Base-by-base conservation (phyloP, 306 rosid genomes). In the Pterocarpus santalinus region DNA sequence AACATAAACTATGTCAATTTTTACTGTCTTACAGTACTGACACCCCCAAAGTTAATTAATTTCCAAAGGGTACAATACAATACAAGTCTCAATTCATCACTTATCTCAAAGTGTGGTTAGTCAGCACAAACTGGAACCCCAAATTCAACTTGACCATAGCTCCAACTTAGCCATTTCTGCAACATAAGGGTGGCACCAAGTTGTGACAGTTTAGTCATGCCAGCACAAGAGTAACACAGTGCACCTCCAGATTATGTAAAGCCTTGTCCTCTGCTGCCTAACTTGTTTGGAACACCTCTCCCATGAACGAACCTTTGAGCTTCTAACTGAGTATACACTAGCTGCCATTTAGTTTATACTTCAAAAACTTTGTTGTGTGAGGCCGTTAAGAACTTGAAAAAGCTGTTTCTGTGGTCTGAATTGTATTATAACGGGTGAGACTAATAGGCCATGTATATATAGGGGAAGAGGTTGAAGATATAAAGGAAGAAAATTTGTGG, bases 161-260 rank as follows among this genome's bases (percentile, higher is more conserved):
- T 69, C 41, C 43, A 33, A 2, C 62, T 43, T 22, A 13, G 38
- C 46, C 61, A 79, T 16, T 53, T 58, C 78, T 33, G 28, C 72
- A 69, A n/a, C 76, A 39, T n/a, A 4, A 43, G 9, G n/a, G 11
- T 30, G 49, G 3, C 75, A 14, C 62, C 63, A 60, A 58, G 53
- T 44, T 60, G 8, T 28, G 67, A 61, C 43, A 12, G 5, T 64
- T 49, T 62, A 94, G 22, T 94, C 99, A 15, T 93, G 85, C 97
- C 97, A 90, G 33, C 94, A 93, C 12, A 95, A 88, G 73, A 93
- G 94, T 77, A 90, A 75, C 35, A 95, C 97, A 66, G 93, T 88
- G 80, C 99, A 95, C 71, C 98, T 95, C 99, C 99, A 93, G 9
- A 93, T 90, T 80, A 95, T 90, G 86, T 95, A 95, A 75, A 95